These are phyloP conservation scores for Zalerion maritima DNA, from an alignment of 495 filamentous ascomycete genomes.

Conservation along the genomic window DNA sequence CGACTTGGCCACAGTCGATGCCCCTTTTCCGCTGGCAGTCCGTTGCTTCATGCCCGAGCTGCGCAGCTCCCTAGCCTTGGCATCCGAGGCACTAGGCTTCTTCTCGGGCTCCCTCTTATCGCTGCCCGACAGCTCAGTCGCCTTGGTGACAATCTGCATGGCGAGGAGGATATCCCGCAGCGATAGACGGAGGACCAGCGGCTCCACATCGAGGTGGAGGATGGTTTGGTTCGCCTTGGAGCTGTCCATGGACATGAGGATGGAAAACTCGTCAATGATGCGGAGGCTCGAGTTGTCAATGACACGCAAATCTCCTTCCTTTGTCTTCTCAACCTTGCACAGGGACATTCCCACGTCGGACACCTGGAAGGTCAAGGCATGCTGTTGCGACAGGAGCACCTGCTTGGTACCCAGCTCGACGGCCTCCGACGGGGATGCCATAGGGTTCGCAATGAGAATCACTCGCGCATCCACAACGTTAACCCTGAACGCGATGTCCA, in stretches of 20 bases:
- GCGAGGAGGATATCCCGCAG: constrained; percentile 89
- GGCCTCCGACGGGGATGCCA: constrained; percentile 78
- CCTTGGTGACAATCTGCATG: constrained; percentile 83
- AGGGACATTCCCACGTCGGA: constrained; percentile 94
- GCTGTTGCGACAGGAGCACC: constrained; percentile 80
- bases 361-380: constrained; percentile 83
- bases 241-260: constrained; percentile 80
- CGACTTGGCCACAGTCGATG: constrained; percentile 39
- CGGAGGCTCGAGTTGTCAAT: constrained; percentile 76
- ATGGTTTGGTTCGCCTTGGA: constrained; percentile 54
- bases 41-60: constrained; percentile 40
- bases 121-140: constrained; percentile 65
- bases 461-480: constrained; percentile 93
- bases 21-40: constrained; percentile 47
- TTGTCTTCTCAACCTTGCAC: constrained; percentile 92
- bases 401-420: constrained; percentile 94
- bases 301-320: constrained; percentile 53
- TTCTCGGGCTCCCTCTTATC: constrained; percentile 28
- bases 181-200: constrained; percentile 81
- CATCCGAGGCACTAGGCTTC: constrained; percentile 20
- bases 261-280: constrained; percentile 88
- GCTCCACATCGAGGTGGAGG: constrained; percentile 78
- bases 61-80: constrained; percentile 54
- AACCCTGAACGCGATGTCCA: constrained; percentile 75
- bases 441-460: constrained; percentile 87